Percentiles rank a stretch among this genome's conserved stretches.
phyloP scores from a whole-genome alignment of 176 grass and related monocot genomes.

The Aegilops speltoides region DNA sequence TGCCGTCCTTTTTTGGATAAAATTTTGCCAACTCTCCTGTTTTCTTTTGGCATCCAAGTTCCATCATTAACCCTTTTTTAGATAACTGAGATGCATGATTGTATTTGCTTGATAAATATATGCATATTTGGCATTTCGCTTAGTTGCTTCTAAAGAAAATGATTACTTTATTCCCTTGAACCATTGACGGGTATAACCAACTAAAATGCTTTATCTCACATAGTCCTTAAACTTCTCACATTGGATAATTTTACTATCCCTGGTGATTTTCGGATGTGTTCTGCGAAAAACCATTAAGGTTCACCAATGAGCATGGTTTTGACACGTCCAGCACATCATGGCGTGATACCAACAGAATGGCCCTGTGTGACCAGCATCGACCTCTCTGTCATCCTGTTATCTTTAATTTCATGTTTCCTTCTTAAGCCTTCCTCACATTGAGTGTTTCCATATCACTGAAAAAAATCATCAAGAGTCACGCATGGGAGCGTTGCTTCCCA shows the following conservation, averaged over 20 bases:
- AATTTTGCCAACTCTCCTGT: neutral
- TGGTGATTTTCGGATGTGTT: neutral
- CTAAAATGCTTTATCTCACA: neutral
- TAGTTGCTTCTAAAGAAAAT: neutral
- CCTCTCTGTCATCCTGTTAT: neutral
- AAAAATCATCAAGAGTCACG: neutral
- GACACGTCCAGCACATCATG: neutral
- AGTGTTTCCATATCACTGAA: neutral
- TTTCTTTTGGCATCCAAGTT: neutral
- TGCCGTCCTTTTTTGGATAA: neutral
- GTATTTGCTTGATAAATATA: neutral
- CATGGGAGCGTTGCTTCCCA: neutral
- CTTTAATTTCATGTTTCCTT: neutral
- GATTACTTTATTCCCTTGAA: neutral
- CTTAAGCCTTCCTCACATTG: neutral
- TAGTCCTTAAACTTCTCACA: neutral
- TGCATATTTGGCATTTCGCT: neutral
- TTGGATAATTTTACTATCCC: neutral
- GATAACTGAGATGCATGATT: neutral
- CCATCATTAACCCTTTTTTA: neutral
- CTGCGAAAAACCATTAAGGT: neutral
- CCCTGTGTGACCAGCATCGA: neutral
- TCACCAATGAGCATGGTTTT: neutral
- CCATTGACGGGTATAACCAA: neutral
- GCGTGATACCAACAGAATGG: neutral